Evolutionary conservation across 768 basidiomycete genomes (phyloP).

Genomic region (Austroboletus festivus): DNA sequence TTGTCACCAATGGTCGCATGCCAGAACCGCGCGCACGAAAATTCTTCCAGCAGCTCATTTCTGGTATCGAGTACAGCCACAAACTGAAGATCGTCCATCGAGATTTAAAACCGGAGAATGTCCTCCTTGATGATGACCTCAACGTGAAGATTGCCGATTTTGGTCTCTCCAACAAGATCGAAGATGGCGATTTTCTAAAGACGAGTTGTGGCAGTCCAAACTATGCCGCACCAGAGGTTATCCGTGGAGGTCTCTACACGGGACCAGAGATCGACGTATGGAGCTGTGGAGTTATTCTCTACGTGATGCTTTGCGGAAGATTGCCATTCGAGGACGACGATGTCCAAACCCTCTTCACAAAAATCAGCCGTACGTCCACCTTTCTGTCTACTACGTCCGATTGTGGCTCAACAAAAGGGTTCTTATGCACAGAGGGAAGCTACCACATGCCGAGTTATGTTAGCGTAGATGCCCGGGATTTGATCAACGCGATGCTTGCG

Average conservation of each 20-base stretch:
- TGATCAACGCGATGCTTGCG: constrained; percentile 87
- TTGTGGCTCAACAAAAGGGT: background rate
- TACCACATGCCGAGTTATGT: constrained; percentile 85
- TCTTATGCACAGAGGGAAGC: constrained; percentile 59
- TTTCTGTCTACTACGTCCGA: background rate
- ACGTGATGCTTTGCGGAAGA: constrained; percentile 94
- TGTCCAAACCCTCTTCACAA: constrained; percentile 87
- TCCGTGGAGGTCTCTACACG: constrained; percentile 90
- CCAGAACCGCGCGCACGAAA: constrained; percentile 80
- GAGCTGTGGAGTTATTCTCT: constrained; percentile 98
- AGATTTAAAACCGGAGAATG: constrained; percentile 97
- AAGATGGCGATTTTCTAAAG: constrained; percentile 93
- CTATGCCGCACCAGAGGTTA: constrained; percentile 98
- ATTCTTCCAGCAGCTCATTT: constrained; percentile 98
- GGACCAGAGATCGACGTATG: constrained; percentile 99
- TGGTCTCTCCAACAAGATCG: constrained; percentile 92
- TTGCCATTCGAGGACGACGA: constrained; percentile 98
- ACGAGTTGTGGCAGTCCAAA: constrained; percentile 98
- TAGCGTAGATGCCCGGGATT: constrained; percentile 68
- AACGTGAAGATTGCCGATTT: constrained; percentile 99
- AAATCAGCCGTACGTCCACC: constrained; percentile 74
- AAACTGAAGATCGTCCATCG: constrained; percentile 96
- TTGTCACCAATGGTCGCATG: constrained; percentile 92
- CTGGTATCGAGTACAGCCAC: constrained; percentile 96
- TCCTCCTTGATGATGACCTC: constrained; percentile 77